Evolutionary conservation across 441 rosid species (phyloP).

Genomic region (Corymbia calophylla): DNA sequence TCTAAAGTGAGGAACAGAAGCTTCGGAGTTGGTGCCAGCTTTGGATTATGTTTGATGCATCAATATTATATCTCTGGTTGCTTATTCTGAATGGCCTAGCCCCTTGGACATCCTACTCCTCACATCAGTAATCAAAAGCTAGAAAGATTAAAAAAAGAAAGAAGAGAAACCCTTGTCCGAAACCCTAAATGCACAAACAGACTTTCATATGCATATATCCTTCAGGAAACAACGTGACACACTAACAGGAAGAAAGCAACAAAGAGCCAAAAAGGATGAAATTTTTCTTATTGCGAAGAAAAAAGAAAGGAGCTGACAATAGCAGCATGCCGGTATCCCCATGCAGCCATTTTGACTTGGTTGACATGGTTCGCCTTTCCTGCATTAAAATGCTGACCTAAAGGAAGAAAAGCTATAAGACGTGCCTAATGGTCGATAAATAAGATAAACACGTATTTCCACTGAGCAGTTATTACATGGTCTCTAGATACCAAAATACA

Average conservation of each 20-base stretch:
- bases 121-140: background rate
- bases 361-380: background rate
- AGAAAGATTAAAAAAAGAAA: background rate
- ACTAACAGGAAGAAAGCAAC: background rate
- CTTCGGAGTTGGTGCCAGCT: background rate
- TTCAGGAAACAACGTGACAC: background rate
- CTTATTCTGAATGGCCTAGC: background rate
- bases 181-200: background rate
- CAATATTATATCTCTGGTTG: background rate
- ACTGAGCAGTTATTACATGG: background rate
- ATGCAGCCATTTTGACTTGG: background rate
- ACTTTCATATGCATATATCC: background rate
- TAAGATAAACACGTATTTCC: background rate
- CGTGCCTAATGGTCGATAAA: background rate
- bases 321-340: background rate
- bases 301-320: background rate
- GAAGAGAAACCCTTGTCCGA: background rate
- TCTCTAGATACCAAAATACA: background rate
- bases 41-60: background rate
- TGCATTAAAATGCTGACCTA: background rate
- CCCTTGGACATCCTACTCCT: background rate
- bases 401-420: background rate
- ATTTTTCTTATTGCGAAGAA: background rate
- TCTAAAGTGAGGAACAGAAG: background rate
- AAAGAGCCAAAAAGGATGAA: background rate